Conservation (phyloP, 768 basidiomycete genomes). For the Mycena indigotica region DNA sequence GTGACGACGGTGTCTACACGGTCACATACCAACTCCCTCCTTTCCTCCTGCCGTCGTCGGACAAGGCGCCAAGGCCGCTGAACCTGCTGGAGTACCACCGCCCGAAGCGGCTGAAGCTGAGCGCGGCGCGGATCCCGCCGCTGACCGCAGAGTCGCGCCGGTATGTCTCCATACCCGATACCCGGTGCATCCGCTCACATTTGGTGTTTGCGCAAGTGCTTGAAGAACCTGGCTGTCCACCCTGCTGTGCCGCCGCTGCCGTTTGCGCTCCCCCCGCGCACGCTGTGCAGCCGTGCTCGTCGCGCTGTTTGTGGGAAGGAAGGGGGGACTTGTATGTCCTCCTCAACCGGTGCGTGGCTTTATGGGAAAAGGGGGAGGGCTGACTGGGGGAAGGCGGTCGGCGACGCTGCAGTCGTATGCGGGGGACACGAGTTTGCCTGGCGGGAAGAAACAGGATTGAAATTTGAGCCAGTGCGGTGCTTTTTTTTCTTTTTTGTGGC, state of each 20-base stretch:
- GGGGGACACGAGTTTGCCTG: slow-evolving; percentile 87
- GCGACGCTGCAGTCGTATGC: slow-evolving; percentile 74
- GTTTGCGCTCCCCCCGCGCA: slow-evolving; percentile 56
- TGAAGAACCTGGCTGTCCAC: slow-evolving; percentile 57
- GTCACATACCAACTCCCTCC: too few relatives aligned
- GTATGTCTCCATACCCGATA: too few relatives aligned
- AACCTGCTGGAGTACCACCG: too few relatives aligned
- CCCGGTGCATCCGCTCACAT: too few relatives aligned
- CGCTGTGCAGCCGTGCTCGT: slow-evolving; percentile 77
- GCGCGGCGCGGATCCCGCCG: too few relatives aligned
- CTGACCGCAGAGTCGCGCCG: too few relatives aligned
- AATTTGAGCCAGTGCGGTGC: slow-evolving; percentile 54
- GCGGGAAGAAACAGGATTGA: slow-evolving; percentile 77
- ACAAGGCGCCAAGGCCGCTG: too few relatives aligned
- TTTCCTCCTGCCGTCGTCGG: too few relatives aligned
- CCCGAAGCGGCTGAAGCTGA: too few relatives aligned
- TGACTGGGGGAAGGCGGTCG: slow-evolving; percentile 56
- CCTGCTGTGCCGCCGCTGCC: slow-evolving; percentile 40
- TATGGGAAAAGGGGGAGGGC: too few relatives aligned
- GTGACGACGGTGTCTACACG: too few relatives aligned
- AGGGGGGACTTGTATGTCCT: slow-evolving; percentile 85
- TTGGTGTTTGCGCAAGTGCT: too few relatives aligned
- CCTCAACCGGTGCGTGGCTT: slow-evolving; percentile 72
- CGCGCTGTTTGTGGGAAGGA: slow-evolving; percentile 81
- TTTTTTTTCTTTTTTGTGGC: neutral